Evolutionary conservation across 2,329 filamentous ascomycete species (phyloP).

Genomic region (Xylaria sp.): DNA sequence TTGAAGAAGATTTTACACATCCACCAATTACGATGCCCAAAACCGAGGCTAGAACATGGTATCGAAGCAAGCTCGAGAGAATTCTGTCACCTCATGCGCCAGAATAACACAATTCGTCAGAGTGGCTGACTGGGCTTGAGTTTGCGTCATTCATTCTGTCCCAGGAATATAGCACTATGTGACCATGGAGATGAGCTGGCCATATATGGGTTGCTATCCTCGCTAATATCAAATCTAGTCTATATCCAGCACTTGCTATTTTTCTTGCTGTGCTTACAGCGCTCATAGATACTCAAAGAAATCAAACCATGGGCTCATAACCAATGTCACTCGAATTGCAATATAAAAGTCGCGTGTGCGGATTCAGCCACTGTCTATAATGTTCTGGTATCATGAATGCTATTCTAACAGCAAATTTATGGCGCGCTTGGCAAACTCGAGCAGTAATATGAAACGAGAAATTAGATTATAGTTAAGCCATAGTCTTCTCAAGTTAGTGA

Average conservation of each 20-base stretch:
- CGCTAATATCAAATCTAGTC: neutral
- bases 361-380: neutral
- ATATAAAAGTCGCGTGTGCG: neutral
- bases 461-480: constrained; percentile 20
- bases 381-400: constrained; percentile 23
- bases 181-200: neutral
- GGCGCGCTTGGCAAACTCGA: constrained; percentile 12
- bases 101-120: neutral
- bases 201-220: neutral
- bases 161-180: neutral
- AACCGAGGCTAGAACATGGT: constrained; percentile 35
- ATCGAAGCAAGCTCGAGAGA: constrained; percentile 44
- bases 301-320: neutral
- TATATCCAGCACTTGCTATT: neutral
- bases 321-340: neutral
- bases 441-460: constrained; percentile 22
- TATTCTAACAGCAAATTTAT: constrained; percentile 16
- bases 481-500: neutral
- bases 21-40: constrained; percentile 30
- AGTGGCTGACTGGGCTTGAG: neutral
- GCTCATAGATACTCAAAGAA: neutral
- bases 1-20: constrained; percentile 57
- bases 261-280: neutral
- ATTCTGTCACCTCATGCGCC: constrained; percentile 34
- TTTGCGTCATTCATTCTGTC: neutral